Conservation (phyloP, 768 basidiomycete species). For the Mycena alexandri region DNA sequence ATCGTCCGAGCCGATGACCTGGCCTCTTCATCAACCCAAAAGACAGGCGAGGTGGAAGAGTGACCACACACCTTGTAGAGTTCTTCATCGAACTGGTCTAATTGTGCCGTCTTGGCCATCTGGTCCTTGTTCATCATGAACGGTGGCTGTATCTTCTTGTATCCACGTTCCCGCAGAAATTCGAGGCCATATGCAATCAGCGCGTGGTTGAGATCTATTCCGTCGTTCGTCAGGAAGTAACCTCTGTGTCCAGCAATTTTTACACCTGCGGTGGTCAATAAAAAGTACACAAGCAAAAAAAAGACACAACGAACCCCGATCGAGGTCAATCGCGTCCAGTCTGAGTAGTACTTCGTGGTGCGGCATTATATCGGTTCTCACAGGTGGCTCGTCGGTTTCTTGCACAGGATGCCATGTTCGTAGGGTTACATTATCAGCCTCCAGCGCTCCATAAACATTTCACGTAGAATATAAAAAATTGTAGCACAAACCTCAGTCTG, state of each 20-base stretch:
- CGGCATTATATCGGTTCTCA: conserved; percentile 85
- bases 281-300: conserved; percentile 4
- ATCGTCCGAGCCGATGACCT: conserved; percentile 91
- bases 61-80: conserved; percentile 84
- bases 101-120: conserved; percentile 98
- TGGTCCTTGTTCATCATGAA: conserved; percentile 99
- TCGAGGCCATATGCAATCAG: conserved; percentile 95
- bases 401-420: conserved; percentile 90
- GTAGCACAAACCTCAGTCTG: conserved; percentile 78
- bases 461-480: not conserved
- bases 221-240: conserved; percentile 95
- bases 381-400: conserved; percentile 76
- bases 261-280: conserved; percentile 64
- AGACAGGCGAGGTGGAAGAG: not conserved
- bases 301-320: conserved; percentile 81
- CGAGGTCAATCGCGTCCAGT: conserved; percentile 96
- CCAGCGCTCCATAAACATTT: conserved; percentile 3
- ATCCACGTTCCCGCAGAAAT: conserved; percentile 84
- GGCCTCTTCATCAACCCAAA: not conserved
- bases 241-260: conserved; percentile 97
- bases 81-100: conserved; percentile 98
- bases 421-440: conserved; percentile 93
- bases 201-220: conserved; percentile 97
- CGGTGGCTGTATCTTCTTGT: conserved; percentile 96
- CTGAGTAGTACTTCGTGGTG: conserved; percentile 97